A percentile compares a stretch with the other conserved stretches of the same genome.
Conservation (phyloP, 345 rosid species). For the Brassica carinata region DNA sequence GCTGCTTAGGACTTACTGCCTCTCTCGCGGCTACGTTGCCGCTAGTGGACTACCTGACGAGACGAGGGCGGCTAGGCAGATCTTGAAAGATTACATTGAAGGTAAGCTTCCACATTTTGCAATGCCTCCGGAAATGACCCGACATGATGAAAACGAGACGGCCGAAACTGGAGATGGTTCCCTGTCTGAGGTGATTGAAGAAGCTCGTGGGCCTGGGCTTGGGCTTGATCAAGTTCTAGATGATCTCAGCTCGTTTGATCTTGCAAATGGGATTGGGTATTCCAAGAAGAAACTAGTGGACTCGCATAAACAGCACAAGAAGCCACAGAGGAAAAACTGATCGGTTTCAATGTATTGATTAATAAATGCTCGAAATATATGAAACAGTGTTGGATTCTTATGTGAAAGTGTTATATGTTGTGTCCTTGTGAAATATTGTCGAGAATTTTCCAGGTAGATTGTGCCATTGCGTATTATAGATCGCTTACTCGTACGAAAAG, state of each 20-base stretch:
- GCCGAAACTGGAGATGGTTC: slow-evolving; percentile 44
- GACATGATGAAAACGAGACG: slow-evolving; percentile 33
- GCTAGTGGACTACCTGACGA: slow-evolving; percentile 97
- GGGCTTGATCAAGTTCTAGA: slow-evolving; percentile 62
- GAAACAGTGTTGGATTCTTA: neutral
- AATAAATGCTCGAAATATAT: neutral
- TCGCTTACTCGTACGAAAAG: neutral
- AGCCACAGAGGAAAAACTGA: slow-evolving; percentile 72
- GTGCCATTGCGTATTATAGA: neutral
- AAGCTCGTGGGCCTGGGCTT: slow-evolving; percentile 42
- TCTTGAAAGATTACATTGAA: slow-evolving; percentile 79
- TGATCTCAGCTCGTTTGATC: slow-evolving; percentile 72
- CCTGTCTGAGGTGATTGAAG: slow-evolving; percentile 36
- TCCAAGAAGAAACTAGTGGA: slow-evolving; percentile 58
- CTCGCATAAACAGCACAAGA: slow-evolving; percentile 67
- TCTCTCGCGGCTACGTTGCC: slow-evolving; percentile 85
- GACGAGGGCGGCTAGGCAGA: slow-evolving; percentile 81
- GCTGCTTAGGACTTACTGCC: slow-evolving; percentile 66
- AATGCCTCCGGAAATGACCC: slow-evolving; percentile 55
- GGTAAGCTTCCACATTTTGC: slow-evolving; percentile 80
- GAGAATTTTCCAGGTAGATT: neutral
- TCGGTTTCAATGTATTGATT: slow-evolving; percentile 40
- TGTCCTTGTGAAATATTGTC: neutral
- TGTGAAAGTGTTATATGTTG: neutral
- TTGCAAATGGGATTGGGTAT: slow-evolving; percentile 62